Conservation (phyloP, 2,329 filamentous ascomycete genomes). For the Teratosphaeria viscida region DNA sequence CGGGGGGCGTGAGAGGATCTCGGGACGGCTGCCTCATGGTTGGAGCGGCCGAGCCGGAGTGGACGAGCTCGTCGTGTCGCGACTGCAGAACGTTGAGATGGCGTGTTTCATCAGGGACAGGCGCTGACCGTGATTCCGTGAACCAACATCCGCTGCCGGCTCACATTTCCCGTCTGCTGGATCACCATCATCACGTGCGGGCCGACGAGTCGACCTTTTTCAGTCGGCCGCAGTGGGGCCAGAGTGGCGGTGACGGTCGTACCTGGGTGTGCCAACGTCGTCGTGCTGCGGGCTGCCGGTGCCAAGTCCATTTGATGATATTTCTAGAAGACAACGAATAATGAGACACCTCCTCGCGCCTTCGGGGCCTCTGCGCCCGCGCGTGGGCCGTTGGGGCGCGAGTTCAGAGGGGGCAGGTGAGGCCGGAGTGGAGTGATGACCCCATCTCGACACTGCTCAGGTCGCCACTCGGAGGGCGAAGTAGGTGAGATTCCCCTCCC, state of each 20-base stretch:
- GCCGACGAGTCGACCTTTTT: background rate
- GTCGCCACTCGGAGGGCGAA: too few species aligned
- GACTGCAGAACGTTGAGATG: background rate
- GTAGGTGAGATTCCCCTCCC: background rate
- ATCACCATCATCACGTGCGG: background rate
- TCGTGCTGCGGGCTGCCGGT: conserved; percentile 19
- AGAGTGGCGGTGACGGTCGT: conserved; percentile 20
- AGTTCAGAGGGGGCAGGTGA: background rate
- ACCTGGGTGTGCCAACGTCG: conserved; percentile 16
- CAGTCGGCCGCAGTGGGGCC: conserved; percentile 8
- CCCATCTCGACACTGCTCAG: background rate
- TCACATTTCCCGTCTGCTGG: background rate
- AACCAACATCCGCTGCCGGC: background rate
- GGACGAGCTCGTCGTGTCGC: background rate
- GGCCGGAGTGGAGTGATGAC: background rate
- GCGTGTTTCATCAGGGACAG: background rate
- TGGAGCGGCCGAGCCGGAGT: background rate
- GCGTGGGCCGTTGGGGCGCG: conserved; percentile 1
- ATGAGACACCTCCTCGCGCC: conserved; percentile 13
- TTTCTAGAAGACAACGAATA: conserved; percentile 20
- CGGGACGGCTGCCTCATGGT: background rate
- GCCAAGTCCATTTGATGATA: conserved; percentile 9
- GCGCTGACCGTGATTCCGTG: background rate
- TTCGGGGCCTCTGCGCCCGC: background rate
- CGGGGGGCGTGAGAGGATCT: background rate